phyloP scores from a whole-genome alignment of 176 grass and related monocot genomes.

The Secale cereale region DNA sequence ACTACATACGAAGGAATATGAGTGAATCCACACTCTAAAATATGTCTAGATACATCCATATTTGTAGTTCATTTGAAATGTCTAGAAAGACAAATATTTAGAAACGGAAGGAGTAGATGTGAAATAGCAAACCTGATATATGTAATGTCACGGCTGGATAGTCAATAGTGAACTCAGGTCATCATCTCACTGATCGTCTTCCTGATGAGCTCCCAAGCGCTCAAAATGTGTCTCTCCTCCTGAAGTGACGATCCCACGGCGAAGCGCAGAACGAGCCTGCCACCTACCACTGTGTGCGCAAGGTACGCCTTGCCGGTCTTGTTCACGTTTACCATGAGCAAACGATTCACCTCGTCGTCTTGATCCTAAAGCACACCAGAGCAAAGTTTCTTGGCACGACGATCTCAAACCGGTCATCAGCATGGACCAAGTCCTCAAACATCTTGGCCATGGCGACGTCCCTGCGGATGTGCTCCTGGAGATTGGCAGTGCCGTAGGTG shows the following conservation, averaged over 20 bases:
- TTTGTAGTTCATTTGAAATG: no score
- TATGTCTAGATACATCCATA: no score
- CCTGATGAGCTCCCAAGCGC: not conserved
- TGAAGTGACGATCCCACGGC: not conserved
- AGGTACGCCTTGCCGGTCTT: not conserved
- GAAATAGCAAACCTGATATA: no score
- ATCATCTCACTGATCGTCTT: not conserved
- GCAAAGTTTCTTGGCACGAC: not conserved
- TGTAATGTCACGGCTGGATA: no score
- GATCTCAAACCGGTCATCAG: not conserved
- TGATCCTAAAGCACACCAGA: not conserved
- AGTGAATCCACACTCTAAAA: no score
- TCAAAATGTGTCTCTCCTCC: not conserved
- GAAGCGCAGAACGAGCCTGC: not conserved
- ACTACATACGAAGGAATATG: no score
- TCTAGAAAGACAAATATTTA: no score
- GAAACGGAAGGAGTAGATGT: no score
- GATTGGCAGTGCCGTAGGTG: not conserved
- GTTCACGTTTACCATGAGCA: not conserved
- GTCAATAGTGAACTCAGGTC: no score
- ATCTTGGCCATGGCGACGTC: not conserved
- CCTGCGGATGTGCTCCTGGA: not conserved
- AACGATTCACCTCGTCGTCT: not conserved
- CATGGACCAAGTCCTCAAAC: not conserved
- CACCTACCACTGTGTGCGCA: not conserved